Conservation (phyloP, 1,284 basidiomycete species). For the Phlebopus sp. region DNA sequence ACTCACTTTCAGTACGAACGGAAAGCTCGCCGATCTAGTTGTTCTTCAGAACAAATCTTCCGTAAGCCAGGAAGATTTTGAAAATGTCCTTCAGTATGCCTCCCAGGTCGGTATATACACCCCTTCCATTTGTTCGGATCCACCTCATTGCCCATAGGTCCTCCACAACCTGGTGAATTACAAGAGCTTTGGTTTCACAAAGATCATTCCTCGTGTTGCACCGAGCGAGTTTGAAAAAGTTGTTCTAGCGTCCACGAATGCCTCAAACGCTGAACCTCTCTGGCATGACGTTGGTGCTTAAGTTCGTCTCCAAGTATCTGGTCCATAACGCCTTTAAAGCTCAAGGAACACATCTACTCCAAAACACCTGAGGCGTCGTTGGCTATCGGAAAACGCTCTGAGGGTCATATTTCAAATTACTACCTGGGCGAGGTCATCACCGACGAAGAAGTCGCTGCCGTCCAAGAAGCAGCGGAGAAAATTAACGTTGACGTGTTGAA, state of each 20-base stretch:
- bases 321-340: conserved; percentile 35
- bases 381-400: conserved; percentile 73
- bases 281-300: conserved; percentile 57
- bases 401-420: conserved; percentile 80
- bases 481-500: conserved; percentile 72
- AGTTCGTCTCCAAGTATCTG: not conserved
- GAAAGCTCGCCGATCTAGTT: conserved; percentile 55
- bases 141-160: conserved; percentile 40
- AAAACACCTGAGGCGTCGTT: conserved; percentile 59
- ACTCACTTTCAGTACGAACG: conserved; percentile 60
- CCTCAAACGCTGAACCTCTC: conserved; percentile 49
- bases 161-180: conserved; percentile 78
- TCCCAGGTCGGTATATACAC: conserved; percentile 50
- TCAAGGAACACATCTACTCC: conserved; percentile 73
- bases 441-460: conserved; percentile 70
- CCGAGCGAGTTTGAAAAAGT: conserved; percentile 60
- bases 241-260: conserved; percentile 57
- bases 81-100: conserved; percentile 66
- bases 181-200: conserved; percentile 79
- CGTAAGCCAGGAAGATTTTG: conserved; percentile 60
- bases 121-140: not conserved
- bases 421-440: conserved; percentile 70
- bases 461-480: conserved; percentile 73
- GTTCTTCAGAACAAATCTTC: conserved; percentile 52
- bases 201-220: conserved; percentile 72